These are phyloP conservation scores for Exophiala sideris DNA, from an alignment of 2,329 filamentous ascomycete species.

Conservation along the genomic window DNA sequence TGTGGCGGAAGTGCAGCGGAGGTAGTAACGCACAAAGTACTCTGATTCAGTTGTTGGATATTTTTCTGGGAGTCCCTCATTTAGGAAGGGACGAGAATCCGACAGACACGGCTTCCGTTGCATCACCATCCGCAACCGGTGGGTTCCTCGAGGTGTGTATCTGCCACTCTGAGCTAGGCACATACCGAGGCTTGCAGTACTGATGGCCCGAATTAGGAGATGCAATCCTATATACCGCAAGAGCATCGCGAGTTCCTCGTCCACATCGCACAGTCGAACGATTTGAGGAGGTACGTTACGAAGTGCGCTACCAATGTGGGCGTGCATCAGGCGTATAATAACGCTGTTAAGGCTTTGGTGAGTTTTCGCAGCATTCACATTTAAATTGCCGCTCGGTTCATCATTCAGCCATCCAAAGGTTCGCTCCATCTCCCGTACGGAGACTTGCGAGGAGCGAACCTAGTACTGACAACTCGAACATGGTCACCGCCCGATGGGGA, in stretches of 20 bases:
- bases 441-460: not conserved
- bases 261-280: not conserved
- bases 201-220: not conserved
- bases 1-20: slow-evolving; percentile 50
- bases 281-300: not conserved
- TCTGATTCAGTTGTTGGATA: slow-evolving; percentile 52
- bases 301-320: not conserved
- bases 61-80: slow-evolving; percentile 45
- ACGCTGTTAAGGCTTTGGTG: not conserved
- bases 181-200: not conserved
- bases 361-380: not conserved
- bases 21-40: slow-evolving; percentile 56
- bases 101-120: no score
- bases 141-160: slow-evolving; percentile 1
- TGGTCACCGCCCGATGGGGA: slow-evolving; percentile 2
- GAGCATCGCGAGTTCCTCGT: slow-evolving; percentile 16
- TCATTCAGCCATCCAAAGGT: not conserved
- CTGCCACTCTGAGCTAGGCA: not conserved
- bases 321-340: not conserved
- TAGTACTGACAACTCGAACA: not conserved
- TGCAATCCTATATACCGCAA: slow-evolving; percentile 17
- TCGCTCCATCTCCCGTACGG: not conserved
- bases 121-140: not conserved
- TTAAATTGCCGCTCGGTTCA: not conserved
- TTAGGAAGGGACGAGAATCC: not conserved